Evolutionary conservation across 2,329 filamentous ascomycete species (phyloP).

Genomic region (Talaromyces albobiverticillius): DNA sequence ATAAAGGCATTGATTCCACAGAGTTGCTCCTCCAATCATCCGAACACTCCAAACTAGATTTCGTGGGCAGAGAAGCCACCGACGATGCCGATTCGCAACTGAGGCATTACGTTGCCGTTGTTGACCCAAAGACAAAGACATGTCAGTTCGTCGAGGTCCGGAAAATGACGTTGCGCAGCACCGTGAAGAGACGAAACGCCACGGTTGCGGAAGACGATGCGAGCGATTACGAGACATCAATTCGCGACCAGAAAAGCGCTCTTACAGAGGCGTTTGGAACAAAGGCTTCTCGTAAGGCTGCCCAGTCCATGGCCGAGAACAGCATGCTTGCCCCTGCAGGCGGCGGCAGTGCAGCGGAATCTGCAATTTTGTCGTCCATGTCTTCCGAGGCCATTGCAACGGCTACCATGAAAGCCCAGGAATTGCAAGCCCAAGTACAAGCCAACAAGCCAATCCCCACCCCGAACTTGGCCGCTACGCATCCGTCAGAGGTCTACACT

Average conservation of each 20-base stretch:
- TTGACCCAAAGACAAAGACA: constrained; percentile 52
- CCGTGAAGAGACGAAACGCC: constrained; percentile 30
- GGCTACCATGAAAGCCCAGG: constrained; percentile 28
- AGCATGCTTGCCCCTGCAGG: constrained; percentile 41
- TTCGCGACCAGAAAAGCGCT: constrained; percentile 38
- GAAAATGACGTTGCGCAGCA: constrained; percentile 55
- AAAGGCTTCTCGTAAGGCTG: constrained; percentile 49
- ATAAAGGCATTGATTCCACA: constrained; percentile 38
- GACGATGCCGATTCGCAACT: constrained; percentile 52
- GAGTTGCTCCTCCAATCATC: constrained; percentile 61
- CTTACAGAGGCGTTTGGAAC: constrained; percentile 51
- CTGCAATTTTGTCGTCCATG: constrained; percentile 44
- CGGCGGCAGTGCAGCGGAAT: constrained; percentile 36
- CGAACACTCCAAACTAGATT: constrained; percentile 59
- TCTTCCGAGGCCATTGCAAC: constrained; percentile 30
- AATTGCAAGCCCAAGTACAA: constrained; percentile 42
- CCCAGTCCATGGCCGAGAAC: constrained; percentile 48
- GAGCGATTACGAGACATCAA: constrained; percentile 25
- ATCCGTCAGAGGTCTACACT: constrained; percentile 46
- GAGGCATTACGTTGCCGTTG: constrained; percentile 61
- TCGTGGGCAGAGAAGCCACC: constrained; percentile 51
- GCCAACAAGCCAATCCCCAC: constrained; percentile 46
- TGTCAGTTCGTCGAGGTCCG: constrained; percentile 55
- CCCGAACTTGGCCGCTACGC: constrained; percentile 40
- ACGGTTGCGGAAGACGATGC: constrained; percentile 23